phyloP scores from a whole-genome alignment of 2,329 filamentous ascomycete species.

The Sordariomycetes sp. region DNA sequence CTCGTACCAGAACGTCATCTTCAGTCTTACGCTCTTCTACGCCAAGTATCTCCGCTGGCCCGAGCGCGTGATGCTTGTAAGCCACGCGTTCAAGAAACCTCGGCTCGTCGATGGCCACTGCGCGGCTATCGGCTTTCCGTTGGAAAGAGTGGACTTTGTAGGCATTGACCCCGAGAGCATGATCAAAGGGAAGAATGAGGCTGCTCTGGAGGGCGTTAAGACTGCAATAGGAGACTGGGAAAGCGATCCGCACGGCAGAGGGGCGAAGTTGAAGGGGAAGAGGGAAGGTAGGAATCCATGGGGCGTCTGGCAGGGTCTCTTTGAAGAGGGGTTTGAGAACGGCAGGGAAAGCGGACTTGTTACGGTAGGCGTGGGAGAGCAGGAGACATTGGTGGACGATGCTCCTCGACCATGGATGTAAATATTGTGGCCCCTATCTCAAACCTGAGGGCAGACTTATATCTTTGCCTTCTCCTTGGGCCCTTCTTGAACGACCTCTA shows the following conservation, averaged over 20 bases:
- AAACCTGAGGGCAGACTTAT: constrained; percentile 10
- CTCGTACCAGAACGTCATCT: constrained; percentile 77
- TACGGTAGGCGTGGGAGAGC: constrained; percentile 20
- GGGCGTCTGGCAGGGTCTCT: constrained; percentile 33
- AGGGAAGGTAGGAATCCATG: constrained; percentile 40
- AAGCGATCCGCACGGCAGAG: constrained; percentile 42
- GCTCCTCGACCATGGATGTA: constrained; percentile 29
- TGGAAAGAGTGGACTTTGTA: constrained; percentile 37
- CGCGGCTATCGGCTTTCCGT: constrained; percentile 46
- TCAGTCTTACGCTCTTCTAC: constrained; percentile 51
- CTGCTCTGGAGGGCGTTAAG: constrained; percentile 30
- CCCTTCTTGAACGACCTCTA: constrained; percentile 30
- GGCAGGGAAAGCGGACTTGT: constrained; percentile 25
- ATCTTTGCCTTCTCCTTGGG: constrained; percentile 18
- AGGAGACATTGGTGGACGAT: constrained; percentile 29
- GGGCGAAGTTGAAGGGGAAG: constrained; percentile 35
- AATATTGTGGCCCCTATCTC: not conserved
- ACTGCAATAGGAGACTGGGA: constrained; percentile 38
- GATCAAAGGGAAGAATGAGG: constrained; percentile 21
- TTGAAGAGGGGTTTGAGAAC: constrained; percentile 21
- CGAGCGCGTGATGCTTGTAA: constrained; percentile 49
- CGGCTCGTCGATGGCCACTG: constrained; percentile 58
- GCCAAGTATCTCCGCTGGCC: constrained; percentile 41
- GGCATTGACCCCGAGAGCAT: constrained; percentile 56
- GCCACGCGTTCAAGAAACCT: constrained; percentile 58